A percentile compares a stretch with the other conserved stretches of the same genome.
These are phyloP conservation scores for Boletus patriciae DNA, from an alignment of 768 basidiomycete genomes.

Conservation along the genomic window DNA sequence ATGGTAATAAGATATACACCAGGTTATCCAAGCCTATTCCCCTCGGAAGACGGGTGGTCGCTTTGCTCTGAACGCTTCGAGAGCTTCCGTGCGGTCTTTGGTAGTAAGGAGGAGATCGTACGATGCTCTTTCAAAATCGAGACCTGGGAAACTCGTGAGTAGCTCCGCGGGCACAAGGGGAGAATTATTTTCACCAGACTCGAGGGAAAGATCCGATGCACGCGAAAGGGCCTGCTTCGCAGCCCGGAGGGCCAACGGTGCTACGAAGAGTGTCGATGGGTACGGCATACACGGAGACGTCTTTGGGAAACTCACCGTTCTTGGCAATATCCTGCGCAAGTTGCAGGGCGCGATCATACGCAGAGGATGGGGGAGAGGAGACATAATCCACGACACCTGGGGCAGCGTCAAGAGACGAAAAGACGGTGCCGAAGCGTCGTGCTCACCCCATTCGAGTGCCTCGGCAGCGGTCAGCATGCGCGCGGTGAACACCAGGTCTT, in stretches of 20 bases:
- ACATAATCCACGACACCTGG: conserved; percentile 84
- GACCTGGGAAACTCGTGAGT: conserved; percentile 43
- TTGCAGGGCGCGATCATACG: conserved; percentile 66
- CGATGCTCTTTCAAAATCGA: conserved; percentile 87
- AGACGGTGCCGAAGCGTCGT: background rate
- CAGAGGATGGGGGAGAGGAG: conserved; percentile 56
- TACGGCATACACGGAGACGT: background rate
- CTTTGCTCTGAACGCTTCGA: conserved; percentile 86
- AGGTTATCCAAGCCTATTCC: conserved; percentile 44
- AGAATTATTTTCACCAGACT: conserved; percentile 51
- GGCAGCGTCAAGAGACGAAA: conserved; percentile 8
- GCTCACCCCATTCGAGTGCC: conserved; percentile 68
- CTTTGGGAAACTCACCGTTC: conserved; percentile 44
- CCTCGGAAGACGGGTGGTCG: conserved; percentile 77
- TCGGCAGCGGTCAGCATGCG: conserved; percentile 64
- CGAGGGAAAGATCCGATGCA: conserved; percentile 74
- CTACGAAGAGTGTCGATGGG: conserved; percentile 37
- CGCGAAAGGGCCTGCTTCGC: conserved; percentile 85
- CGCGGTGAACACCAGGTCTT: conserved; percentile 84
- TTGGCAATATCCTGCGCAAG: conserved; percentile 72
- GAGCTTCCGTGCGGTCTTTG: conserved; percentile 78
- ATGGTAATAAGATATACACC: conserved; percentile 3
- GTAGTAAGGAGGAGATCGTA: conserved; percentile 78
- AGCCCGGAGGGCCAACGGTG: conserved; percentile 83
- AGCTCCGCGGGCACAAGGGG: background rate